These are phyloP conservation scores for Wallacemonas rigidus DNA, from an alignment of 208 protist genomes.

Conservation along the genomic window DNA sequence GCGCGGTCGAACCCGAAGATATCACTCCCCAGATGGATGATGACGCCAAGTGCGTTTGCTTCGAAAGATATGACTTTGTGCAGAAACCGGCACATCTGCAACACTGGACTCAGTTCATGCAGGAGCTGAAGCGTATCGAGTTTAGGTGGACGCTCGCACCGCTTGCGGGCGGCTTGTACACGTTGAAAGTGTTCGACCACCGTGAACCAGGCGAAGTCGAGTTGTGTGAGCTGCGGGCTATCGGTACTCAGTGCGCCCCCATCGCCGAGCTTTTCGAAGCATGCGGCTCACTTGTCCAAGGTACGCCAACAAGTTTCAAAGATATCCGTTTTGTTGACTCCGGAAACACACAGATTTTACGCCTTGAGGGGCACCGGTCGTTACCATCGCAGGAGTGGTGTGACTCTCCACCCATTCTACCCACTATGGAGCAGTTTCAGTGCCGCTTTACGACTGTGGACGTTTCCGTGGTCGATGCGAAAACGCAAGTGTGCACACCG, in stretches of 20 bases:
- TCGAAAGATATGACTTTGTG: slow-evolving; percentile 75
- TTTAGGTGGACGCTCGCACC: slow-evolving; percentile 63
- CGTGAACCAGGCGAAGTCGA: slow-evolving; percentile 41
- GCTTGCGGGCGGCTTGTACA: slow-evolving; percentile 39
- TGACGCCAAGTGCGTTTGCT: slow-evolving; percentile 57
- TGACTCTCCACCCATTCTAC: slow-evolving; percentile 36
- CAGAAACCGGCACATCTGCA: slow-evolving; percentile 61
- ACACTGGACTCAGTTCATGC: slow-evolving; percentile 70
- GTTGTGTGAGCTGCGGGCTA: slow-evolving; percentile 50
- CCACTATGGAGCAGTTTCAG: slow-evolving; percentile 49
- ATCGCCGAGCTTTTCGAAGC: slow-evolving; percentile 78
- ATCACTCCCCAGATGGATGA: slow-evolving; percentile 35
- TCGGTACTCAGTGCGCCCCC: slow-evolving; percentile 36
- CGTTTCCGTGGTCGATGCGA: slow-evolving; percentile 54
- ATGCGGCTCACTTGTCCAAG: slow-evolving; percentile 46
- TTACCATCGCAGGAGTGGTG: slow-evolving; percentile 10
- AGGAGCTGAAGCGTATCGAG: slow-evolving; percentile 65
- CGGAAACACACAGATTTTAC: neutral
- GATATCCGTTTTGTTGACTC: slow-evolving; percentile 34
- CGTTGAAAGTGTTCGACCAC: slow-evolving; percentile 64
- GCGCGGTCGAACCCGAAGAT: neutral
- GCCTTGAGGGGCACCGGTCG: slow-evolving; percentile 6
- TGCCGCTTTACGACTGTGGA: slow-evolving; percentile 61
- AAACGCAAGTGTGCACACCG: slow-evolving; percentile 41
- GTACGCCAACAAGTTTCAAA: neutral